Evolutionary conservation across 176 grass and related monocot species (phyloP), one percentile per base, ranked within the genome.

Genomic region (Zizania latifolia): DNA sequence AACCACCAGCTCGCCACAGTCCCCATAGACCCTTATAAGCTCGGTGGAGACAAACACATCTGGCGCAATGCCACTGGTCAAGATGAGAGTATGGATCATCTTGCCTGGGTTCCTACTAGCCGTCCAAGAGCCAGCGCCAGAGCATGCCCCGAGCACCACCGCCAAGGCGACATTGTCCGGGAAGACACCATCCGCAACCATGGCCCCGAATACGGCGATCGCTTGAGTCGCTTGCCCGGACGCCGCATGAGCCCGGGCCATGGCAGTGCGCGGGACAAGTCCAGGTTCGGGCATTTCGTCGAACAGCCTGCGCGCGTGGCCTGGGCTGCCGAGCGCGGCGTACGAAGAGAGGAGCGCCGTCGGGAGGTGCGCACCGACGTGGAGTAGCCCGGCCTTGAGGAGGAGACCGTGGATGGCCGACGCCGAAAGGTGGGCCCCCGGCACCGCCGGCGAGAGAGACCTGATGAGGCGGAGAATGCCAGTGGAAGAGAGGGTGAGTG

Each of bases 21-120:
- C 85, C 16, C 80, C 85, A 4, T 92, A 92, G 17, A 72, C 32
- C 29, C 87, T 81, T 15, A 97, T 72, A 65, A 93, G 76, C 12
- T 93, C 78, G 2, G 90, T 93, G 28, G 35, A 92, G 10, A 92
- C 86, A 12, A 97, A 89, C 50, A 84, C 15, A 29, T 93, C 84
- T 0, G 72, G 56, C 14, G 54, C 72, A 51, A 84, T 72, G 19
- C 90, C 82, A 29, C 74, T 84, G 72, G 69, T 35, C 15, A 93
- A 11, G 8, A 82, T 21, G 40, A 89, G 72, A 22, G 81, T 78
- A 62, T 90, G 90, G 29, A 90, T 70, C 87, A 82, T 79, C 76
- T 81, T 90, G 28, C 77, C 78, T 6, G 70, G 74, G 15, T 32
- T 86, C 74, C 37, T 38, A 14, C 10, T 54, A 36, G 58, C 8